Evolutionary conservation across 2,329 filamentous ascomycete genomes (phyloP).

Genomic region (Aureobasidium sp.): DNA sequence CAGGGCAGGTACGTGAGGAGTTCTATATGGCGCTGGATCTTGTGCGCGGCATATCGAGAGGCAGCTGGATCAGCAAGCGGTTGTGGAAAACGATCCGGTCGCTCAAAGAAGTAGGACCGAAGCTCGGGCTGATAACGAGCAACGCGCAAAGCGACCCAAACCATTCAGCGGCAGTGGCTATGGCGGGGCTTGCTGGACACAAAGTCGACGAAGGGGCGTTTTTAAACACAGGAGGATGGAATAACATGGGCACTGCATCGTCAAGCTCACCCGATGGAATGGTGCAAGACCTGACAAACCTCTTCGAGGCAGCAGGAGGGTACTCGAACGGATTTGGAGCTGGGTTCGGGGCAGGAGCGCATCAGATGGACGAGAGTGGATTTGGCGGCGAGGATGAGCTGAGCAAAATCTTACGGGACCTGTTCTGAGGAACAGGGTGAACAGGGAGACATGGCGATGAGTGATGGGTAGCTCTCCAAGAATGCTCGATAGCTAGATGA

Average conservation of each 20-base stretch:
- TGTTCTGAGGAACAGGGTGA: conserved; percentile 39
- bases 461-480: not conserved
- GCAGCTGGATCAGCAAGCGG: conserved; percentile 64
- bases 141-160: conserved; percentile 41
- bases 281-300: conserved; percentile 55
- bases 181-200: conserved; percentile 59
- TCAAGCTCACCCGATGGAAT: conserved; percentile 54
- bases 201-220: conserved; percentile 51
- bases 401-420: conserved; percentile 51
- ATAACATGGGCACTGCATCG: conserved; percentile 27
- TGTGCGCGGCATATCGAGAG: conserved; percentile 63
- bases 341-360: conserved; percentile 30
- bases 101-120: conserved; percentile 64
- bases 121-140: conserved; percentile 50
- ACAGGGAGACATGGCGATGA: not conserved
- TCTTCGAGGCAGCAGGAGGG: conserved; percentile 58
- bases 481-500: not conserved
- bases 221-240: conserved; percentile 27
- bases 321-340: conserved; percentile 26
- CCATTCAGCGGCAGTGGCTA: conserved; percentile 56
- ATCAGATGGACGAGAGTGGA: conserved; percentile 21
- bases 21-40: conserved; percentile 74
- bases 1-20: conserved; percentile 60
- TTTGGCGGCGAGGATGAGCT: conserved; percentile 54
- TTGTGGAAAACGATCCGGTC: conserved; percentile 67